Evolutionary conservation across 306 rosid genomes (phyloP).

Genomic region (Cucurbita pepo): DNA sequence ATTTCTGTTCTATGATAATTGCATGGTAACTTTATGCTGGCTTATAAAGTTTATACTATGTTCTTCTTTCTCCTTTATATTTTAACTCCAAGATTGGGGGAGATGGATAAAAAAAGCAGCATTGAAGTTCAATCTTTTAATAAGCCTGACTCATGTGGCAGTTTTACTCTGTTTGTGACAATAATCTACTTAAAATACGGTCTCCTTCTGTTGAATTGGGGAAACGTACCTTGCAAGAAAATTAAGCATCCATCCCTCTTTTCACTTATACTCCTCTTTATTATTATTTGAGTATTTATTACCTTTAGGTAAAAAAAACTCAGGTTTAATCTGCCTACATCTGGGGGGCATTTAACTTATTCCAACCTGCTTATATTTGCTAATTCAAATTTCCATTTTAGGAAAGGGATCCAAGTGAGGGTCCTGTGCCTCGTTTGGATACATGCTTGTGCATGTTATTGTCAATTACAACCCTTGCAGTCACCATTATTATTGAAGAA

Average conservation of each 20-base stretch:
- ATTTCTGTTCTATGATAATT: not conserved
- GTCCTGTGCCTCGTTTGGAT: slow-evolving; percentile 70
- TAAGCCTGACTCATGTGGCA: not conserved
- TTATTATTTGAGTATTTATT: not conserved
- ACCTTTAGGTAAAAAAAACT: not conserved
- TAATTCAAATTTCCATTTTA: slow-evolving; percentile 8
- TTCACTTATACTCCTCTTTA: not conserved
- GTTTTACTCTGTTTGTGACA: not conserved
- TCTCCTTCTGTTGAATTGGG: not conserved
- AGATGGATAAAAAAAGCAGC: not conserved
- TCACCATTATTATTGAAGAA: slow-evolving; percentile 61
- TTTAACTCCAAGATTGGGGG: not conserved
- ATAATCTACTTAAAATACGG: not conserved
- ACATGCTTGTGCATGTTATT: slow-evolving; percentile 72
- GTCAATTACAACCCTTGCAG: slow-evolving; percentile 52
- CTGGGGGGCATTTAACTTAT: not conserved
- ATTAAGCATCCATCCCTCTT: not conserved
- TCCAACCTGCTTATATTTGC: not conserved
- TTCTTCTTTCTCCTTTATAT: not conserved
- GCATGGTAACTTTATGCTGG: not conserved
- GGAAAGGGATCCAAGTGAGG: slow-evolving; percentile 72
- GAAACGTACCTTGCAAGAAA: not conserved
- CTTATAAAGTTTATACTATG: not conserved
- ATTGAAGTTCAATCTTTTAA: not conserved
- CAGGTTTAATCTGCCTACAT: not conserved